phyloP scores from a whole-genome alignment of 805 yeast species.

The Suhomyces faveliae region DNA sequence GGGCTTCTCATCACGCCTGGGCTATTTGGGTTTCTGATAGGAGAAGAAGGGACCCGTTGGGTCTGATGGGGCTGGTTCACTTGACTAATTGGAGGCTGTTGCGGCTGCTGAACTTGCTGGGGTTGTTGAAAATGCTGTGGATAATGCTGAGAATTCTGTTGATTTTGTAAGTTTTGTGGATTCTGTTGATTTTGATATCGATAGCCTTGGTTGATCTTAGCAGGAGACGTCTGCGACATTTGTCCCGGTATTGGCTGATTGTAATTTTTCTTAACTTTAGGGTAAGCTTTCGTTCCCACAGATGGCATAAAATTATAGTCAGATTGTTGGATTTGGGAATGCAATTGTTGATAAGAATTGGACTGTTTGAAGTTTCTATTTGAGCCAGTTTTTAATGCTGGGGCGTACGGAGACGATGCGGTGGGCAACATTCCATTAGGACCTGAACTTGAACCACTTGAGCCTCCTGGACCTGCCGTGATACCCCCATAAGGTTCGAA shows the following conservation, averaged over 20 bases:
- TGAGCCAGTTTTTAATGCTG: conserved; percentile 34
- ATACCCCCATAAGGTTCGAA: conserved; percentile 22
- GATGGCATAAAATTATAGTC: conserved; percentile 36
- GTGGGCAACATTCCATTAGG: not conserved
- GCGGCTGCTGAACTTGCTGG: conserved; percentile 10
- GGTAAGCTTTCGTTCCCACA: conserved; percentile 27
- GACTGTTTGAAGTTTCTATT: conserved; percentile 38
- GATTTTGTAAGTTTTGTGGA: not conserved
- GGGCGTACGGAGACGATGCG: conserved; percentile 12
- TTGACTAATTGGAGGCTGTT: conserved; percentile 7
- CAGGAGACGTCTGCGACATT: conserved; percentile 1
- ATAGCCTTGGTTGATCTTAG: conserved; percentile 2
- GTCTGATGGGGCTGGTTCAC: not conserved
- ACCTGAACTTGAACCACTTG: not conserved
- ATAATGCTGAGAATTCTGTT: conserved; percentile 4
- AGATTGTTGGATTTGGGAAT: conserved; percentile 36
- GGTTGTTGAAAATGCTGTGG: conserved; percentile 8
- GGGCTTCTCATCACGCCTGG: not conserved
- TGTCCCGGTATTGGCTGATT: not conserved
- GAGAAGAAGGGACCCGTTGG: not conserved
- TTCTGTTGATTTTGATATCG: not conserved
- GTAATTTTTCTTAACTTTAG: conserved; percentile 27
- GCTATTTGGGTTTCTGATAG: not conserved
- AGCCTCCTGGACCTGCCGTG: conserved; percentile 1
- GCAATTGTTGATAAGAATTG: conserved; percentile 37